phyloP scores from a whole-genome alignment of 1,139 yeast species.

The Geotrichum candidum region DNA sequence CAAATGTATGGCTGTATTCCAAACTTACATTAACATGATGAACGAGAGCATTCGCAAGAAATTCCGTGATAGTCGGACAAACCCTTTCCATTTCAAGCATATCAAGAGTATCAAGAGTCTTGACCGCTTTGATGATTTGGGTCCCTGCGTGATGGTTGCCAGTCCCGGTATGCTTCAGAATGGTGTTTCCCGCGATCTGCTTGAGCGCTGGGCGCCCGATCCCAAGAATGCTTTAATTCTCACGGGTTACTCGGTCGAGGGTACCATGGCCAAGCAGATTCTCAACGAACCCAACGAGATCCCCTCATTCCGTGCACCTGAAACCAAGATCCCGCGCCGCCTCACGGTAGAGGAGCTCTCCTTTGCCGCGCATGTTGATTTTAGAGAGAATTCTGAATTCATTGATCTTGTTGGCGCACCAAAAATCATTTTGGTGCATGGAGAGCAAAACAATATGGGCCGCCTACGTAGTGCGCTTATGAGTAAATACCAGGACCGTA shows the following conservation, averaged over 20 bases:
- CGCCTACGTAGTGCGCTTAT: slow-evolving; percentile 86
- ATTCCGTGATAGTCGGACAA: slow-evolving; percentile 67
- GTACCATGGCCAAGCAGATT: slow-evolving; percentile 91
- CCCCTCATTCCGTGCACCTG: slow-evolving; percentile 74
- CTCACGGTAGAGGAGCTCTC: slow-evolving; percentile 90
- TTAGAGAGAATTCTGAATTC: slow-evolving; percentile 84
- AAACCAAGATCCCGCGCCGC: slow-evolving; percentile 77
- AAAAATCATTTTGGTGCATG: slow-evolving; percentile 80
- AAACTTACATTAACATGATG: slow-evolving; percentile 95
- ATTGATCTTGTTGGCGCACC: slow-evolving; percentile 83
- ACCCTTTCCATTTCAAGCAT: slow-evolving; percentile 86
- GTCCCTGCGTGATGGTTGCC: slow-evolving; percentile 94
- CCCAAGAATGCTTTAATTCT: slow-evolving; percentile 78
- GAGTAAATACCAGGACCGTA: slow-evolving; percentile 75
- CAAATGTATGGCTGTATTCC: slow-evolving; percentile 96
- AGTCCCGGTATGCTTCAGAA: slow-evolving; percentile 98
- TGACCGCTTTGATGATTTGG: slow-evolving; percentile 84
- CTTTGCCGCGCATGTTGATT: slow-evolving; percentile 98
- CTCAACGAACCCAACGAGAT: slow-evolving; percentile 85
- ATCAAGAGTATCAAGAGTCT: slow-evolving; percentile 73
- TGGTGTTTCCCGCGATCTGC: slow-evolving; percentile 83
- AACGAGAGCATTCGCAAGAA: slow-evolving; percentile 78
- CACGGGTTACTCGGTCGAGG: slow-evolving; percentile 97
- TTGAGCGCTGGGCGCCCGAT: slow-evolving; percentile 97
- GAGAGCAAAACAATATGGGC: slow-evolving; percentile 98